Percentiles rank a stretch among this genome's conserved stretches.
Conservation (phyloP, 2,329 filamentous ascomycete species). For the Colletotrichum tabaci region DNA sequence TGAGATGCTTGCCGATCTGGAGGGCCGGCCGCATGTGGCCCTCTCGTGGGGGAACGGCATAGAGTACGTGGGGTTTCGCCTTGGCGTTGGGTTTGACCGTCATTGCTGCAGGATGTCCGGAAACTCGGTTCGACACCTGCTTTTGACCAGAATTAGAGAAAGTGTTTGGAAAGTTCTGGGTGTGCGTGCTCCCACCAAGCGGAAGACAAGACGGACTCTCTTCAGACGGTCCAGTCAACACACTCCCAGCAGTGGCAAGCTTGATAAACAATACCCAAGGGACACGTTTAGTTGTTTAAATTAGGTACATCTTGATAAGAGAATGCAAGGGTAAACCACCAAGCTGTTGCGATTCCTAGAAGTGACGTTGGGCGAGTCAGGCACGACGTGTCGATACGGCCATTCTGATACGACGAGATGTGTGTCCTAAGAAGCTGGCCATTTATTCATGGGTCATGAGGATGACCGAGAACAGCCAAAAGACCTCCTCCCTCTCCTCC, state of each 20-base stretch:
- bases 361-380: neutral
- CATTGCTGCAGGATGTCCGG: neutral
- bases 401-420: neutral
- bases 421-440: neutral
- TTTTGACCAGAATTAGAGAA: no score
- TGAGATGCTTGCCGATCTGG: constrained; percentile 18
- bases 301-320: neutral
- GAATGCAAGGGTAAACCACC: no score
- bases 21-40: constrained; percentile 35
- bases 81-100: neutral
- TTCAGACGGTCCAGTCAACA: neutral
- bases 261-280: neutral
- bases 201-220: neutral
- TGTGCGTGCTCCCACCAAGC: neutral
- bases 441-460: no score
- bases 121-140: neutral
- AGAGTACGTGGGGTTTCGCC: constrained; percentile 2
- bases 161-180: no score
- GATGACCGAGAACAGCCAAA: neutral
- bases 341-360: neutral
- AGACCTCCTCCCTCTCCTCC: no score
- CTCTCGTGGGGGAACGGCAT: constrained; percentile 22
- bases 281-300: no score
- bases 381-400: no score
- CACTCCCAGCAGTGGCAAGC: no score